Evolutionary conservation across 768 basidiomycete genomes (phyloP).

Genomic region (Amanita molliuscula): DNA sequence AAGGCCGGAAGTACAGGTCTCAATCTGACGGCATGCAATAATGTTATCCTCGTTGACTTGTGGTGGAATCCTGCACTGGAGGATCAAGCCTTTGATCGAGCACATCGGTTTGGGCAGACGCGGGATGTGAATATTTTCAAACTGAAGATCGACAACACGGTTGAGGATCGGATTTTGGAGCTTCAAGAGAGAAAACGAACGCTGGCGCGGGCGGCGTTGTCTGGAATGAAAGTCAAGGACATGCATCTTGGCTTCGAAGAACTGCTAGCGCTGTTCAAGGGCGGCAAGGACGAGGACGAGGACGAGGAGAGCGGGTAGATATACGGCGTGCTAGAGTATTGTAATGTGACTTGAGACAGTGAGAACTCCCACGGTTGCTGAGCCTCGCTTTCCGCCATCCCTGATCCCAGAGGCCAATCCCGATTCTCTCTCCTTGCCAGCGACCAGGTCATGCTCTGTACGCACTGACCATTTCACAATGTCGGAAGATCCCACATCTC

Average conservation of each 20-base stretch:
- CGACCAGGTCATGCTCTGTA: conserved; percentile 23
- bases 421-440: neutral
- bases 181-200: conserved; percentile 91
- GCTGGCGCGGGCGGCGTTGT: conserved; percentile 73
- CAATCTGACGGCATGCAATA: conserved; percentile 88
- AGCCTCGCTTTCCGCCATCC: conserved; percentile 1
- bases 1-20: conserved; percentile 96
- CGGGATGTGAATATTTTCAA: conserved; percentile 84
- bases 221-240: conserved; percentile 82
- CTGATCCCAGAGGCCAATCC: conserved; percentile 4
- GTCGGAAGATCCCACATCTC: conserved; percentile 32
- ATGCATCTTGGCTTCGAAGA: conserved; percentile 80
- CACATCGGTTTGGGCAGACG: conserved; percentile 84
- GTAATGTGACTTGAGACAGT: neutral
- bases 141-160: conserved; percentile 76
- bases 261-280: conserved; percentile 69
- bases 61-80: conserved; percentile 95
- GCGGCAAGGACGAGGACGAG: conserved; percentile 42
- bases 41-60: conserved; percentile 85
- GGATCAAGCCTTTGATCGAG: conserved; percentile 92
- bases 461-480: conserved; percentile 20
- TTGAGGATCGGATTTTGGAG: conserved; percentile 83
- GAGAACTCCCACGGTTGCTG: conserved; percentile 4
- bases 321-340: neutral
- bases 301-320: conserved; percentile 27